These are phyloP conservation scores for Mycena vitilis DNA, from an alignment of 768 basidiomycete species.

Conservation along the genomic window DNA sequence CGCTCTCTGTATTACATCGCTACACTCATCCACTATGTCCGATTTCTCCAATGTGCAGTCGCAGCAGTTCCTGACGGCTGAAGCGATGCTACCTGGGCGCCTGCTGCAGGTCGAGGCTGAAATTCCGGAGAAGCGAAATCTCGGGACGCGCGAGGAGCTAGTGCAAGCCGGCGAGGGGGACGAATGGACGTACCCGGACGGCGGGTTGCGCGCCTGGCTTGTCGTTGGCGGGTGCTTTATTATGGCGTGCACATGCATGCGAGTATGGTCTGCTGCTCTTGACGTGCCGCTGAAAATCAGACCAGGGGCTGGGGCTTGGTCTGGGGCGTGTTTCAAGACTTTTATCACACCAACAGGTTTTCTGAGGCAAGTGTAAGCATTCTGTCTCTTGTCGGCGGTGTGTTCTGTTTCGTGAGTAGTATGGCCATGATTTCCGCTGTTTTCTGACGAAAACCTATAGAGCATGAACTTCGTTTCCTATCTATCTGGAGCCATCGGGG, in stretches of 20 bases:
- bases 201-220: conserved; percentile 44
- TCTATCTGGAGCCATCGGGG: conserved; percentile 47
- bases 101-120: conserved; percentile 15
- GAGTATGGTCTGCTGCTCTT: conserved; percentile 11
- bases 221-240: conserved; percentile 47
- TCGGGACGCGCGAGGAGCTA: background rate
- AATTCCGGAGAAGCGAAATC: conserved; percentile 18
- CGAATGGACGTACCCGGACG: conserved; percentile 45
- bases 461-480: conserved; percentile 42
- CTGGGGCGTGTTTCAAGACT: conserved; percentile 49
- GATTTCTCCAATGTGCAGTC: conserved; percentile 26
- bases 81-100: conserved; percentile 27
- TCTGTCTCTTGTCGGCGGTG: conserved; percentile 41
- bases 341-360: conserved; percentile 41
- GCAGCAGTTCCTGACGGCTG: conserved; percentile 28
- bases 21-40: conserved; percentile 21
- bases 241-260: conserved; percentile 44
- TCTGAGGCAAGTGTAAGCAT: conserved; percentile 34
- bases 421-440: background rate
- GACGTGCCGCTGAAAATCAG: background rate
- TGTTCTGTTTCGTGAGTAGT: conserved; percentile 37
- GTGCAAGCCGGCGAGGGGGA: background rate
- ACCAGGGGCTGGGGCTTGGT: conserved; percentile 38
- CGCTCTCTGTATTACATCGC: conserved; percentile 20
- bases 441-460: conserved; percentile 28